Conservation (phyloP, 2,329 filamentous ascomycete species). For the Blastomyces gilchristii region DNA sequence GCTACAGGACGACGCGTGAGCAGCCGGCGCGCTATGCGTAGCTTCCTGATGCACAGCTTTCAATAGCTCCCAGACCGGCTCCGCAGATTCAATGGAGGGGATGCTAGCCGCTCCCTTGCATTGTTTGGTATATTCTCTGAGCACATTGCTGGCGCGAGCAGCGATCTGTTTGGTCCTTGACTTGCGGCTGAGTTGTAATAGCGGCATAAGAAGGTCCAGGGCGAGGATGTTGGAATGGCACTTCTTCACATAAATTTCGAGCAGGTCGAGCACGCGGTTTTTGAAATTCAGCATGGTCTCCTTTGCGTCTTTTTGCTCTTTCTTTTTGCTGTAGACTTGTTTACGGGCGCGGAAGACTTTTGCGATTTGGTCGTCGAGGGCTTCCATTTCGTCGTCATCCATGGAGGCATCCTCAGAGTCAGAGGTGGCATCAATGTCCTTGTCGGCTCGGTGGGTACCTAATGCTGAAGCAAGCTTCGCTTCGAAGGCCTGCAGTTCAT, state of each 20-base stretch:
- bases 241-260: constrained; percentile 74
- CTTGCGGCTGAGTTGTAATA: constrained; percentile 66
- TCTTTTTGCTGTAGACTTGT: constrained; percentile 60
- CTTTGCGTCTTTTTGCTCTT: constrained; percentile 77
- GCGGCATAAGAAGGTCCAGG: constrained; percentile 61
- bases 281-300: constrained; percentile 91
- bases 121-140: constrained; percentile 61
- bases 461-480: constrained; percentile 66
- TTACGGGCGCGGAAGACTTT: constrained; percentile 74
- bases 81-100: constrained; percentile 34
- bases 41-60: constrained; percentile 57
- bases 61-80: constrained; percentile 49
- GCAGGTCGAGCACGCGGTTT: constrained; percentile 77
- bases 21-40: constrained; percentile 47
- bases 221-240: constrained; percentile 59
- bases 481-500: constrained; percentile 15
- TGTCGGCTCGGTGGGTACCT: constrained; percentile 52
- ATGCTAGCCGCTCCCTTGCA: constrained; percentile 40
- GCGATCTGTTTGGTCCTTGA: constrained; percentile 66
- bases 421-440: constrained; percentile 48
- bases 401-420: constrained; percentile 64
- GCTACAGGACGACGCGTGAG: constrained; percentile 65
- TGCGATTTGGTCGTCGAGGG: constrained; percentile 68
- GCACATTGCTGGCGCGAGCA: constrained; percentile 60
- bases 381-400: constrained; percentile 93